phyloP scores from a whole-genome alignment of 2,329 filamentous ascomycete genomes.

The Stagonosporopsis vannaccii region DNA sequence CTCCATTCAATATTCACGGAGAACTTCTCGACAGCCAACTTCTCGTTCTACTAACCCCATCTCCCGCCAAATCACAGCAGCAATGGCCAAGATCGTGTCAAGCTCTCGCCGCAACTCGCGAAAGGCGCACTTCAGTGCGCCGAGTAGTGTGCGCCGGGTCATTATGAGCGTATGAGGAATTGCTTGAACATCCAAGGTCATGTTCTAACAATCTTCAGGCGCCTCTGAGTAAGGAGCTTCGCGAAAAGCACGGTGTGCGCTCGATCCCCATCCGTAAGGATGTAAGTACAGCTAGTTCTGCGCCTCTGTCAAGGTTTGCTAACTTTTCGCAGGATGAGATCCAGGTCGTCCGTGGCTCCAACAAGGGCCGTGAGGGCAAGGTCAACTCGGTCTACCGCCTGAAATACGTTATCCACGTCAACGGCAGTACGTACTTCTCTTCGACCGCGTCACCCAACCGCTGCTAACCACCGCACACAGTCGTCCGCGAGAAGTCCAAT shows the following conservation, averaged over 20 bases:
- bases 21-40: slow-evolving; percentile 21
- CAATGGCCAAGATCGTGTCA: slow-evolving; percentile 76
- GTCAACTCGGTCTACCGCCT: slow-evolving; percentile 81
- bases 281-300: slow-evolving; percentile 48
- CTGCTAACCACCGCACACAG: slow-evolving; percentile 47
- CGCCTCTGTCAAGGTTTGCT: slow-evolving; percentile 30
- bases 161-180: slow-evolving; percentile 84
- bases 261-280: slow-evolving; percentile 95
- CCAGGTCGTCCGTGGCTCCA: slow-evolving; percentile 85
- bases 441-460: neutral
- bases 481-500: slow-evolving; percentile 96
- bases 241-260: slow-evolving; percentile 97
- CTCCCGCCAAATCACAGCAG: slow-evolving; percentile 52
- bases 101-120: slow-evolving; percentile 98
- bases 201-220: slow-evolving; percentile 47
- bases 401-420: slow-evolving; percentile 96
- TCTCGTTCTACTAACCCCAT: slow-evolving; percentile 40
- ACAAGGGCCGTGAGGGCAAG: slow-evolving; percentile 99
- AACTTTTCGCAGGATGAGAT: slow-evolving; percentile 71
- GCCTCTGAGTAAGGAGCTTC: slow-evolving; percentile 75
- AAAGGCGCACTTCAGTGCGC: slow-evolving; percentile 96
- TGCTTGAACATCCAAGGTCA: slow-evolving; percentile 52
- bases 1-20: slow-evolving; percentile 17
- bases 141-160: slow-evolving; percentile 89
- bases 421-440: slow-evolving; percentile 64